Conservation (phyloP, 208 protist genomes). For the Borovskyia barvae region DNA sequence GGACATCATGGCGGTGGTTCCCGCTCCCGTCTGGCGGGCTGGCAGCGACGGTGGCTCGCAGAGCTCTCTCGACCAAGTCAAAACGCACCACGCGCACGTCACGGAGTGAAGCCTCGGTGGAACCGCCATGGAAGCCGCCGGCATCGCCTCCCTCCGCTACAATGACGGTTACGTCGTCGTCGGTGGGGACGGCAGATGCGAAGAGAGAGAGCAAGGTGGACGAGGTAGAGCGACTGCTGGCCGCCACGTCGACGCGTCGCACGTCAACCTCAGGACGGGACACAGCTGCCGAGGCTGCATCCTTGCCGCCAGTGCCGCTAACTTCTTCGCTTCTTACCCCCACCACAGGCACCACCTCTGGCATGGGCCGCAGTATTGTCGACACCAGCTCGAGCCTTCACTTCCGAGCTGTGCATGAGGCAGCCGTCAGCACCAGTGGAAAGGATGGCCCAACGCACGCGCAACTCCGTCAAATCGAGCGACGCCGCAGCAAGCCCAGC, state of each 20-base stretch:
- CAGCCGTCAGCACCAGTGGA: background rate
- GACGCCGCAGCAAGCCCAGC: constrained; percentile 66
- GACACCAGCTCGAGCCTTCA: constrained; percentile 13
- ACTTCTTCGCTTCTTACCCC: background rate
- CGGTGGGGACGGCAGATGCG: background rate
- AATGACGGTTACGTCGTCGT: no score
- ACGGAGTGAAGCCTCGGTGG: no score
- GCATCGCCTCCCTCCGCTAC: no score
- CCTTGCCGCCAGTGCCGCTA: background rate
- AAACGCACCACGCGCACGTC: no score
- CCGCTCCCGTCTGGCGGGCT: no score
- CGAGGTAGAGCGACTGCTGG: constrained; percentile 23
- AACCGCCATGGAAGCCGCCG: no score
- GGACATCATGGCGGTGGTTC: no score
- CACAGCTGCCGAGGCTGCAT: background rate
- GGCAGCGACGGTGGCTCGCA: no score
- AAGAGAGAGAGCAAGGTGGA: constrained; percentile 10
- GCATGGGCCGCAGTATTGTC: background rate
- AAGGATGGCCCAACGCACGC: constrained; percentile 11
- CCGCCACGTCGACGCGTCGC: background rate
- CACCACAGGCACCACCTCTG: background rate
- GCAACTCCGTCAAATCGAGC: constrained; percentile 51
- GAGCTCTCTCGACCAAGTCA: no score
- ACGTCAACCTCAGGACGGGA: background rate
- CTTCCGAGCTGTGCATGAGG: constrained; percentile 14